Evolutionary conservation across 83 land plant species (phyloP), one percentile per base, ranked within the genome.

Genomic region (Diphasiastrum complanatum): DNA sequence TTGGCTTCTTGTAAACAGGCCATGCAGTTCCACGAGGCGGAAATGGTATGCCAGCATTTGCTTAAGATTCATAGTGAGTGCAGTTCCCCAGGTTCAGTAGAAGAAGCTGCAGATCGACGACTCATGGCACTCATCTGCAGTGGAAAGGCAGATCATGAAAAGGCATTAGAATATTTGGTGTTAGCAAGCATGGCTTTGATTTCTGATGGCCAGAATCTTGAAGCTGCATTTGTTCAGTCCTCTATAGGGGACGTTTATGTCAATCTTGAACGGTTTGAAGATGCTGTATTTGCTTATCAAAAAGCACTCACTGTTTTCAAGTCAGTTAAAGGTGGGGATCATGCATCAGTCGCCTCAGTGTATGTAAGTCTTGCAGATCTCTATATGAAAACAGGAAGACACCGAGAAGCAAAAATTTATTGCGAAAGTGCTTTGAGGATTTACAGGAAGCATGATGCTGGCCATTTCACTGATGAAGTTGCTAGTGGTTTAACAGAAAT

Each of bases 111-210:
- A n/a, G n/a, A n/a, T n/a, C n/a, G n/a, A n/a, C n/a, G n/a, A n/a
- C n/a, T n/a, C n/a, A n/a, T n/a, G n/a, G n/a, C n/a, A n/a, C 82
- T 86, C 24, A 71, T 83, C 51, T 74, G 68, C 45, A 83, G 84
- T 58, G 91, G 89, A 14, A 77, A 78, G 60, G 91, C 85, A 2
- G 87, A 86, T 29, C 73, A 83, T 61, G 91, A 86, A 33, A 20
- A 75, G 18, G 91, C 87, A 19, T 68, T 86, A 8, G 91, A 86
- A 59, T 79, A 83, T 61, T 78, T 86, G 41, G 84, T 86, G 47
- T 72, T 80, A 24, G 91, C 91, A 5, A 77, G 84, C 74, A 83
- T 80, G 87, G 79, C 91, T 45, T 68, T 83, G 78, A 70, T 80
- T 48, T 75, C 91, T 0, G 68, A 75, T 67, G 84, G 82, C 26